Evolutionary conservation across 1,139 yeast species (phyloP).

Genomic region (Geotrichum carabidarum): DNA sequence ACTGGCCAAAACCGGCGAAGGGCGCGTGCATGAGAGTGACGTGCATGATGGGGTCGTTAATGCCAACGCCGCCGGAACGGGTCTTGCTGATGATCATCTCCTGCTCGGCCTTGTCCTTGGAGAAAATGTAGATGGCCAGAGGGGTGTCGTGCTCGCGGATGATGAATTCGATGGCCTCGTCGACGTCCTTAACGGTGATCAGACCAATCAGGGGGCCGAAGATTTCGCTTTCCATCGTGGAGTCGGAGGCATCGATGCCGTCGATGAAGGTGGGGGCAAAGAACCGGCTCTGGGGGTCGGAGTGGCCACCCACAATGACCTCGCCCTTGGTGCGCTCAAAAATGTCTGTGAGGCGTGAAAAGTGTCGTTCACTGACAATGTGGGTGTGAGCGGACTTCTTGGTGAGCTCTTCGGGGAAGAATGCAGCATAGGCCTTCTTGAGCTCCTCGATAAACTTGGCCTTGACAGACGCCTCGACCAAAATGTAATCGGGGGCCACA

Average conservation of each 20-base stretch:
- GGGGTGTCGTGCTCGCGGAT: slow-evolving; percentile 70
- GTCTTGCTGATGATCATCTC: slow-evolving; percentile 49
- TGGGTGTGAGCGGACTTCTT: slow-evolving; percentile 47
- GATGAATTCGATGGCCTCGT: slow-evolving; percentile 48
- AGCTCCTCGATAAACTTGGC: slow-evolving; percentile 50
- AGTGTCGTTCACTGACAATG: slow-evolving; percentile 59
- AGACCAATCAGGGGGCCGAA: slow-evolving; percentile 88
- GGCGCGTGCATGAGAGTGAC: slow-evolving; percentile 70
- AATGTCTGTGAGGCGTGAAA: slow-evolving; percentile 44
- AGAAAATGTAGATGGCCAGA: slow-evolving; percentile 72
- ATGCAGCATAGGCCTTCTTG: slow-evolving; percentile 43
- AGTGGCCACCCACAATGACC: slow-evolving; percentile 51
- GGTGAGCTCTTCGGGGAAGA: slow-evolving; percentile 43
- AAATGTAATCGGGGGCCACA: slow-evolving; percentile 77
- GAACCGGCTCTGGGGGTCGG: slow-evolving; percentile 44
- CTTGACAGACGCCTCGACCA: slow-evolving; percentile 57
- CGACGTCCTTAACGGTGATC: slow-evolving; percentile 49
- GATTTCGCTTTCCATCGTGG: slow-evolving; percentile 68
- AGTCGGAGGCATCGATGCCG: slow-evolving; percentile 59
- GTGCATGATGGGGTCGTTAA: slow-evolving; percentile 73
- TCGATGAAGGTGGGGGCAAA: slow-evolving; percentile 72
- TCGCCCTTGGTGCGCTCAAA: slow-evolving; percentile 55
- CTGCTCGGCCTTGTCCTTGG: slow-evolving; percentile 50
- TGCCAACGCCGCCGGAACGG: slow-evolving; percentile 68
- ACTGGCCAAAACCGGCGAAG: slow-evolving; percentile 85